A percentile compares a stretch with the other conserved stretches of the same genome.
Evolutionary conservation across 1,284 basidiomycete genomes (phyloP).

Genomic region (Apiotrichum brassicae): DNA sequence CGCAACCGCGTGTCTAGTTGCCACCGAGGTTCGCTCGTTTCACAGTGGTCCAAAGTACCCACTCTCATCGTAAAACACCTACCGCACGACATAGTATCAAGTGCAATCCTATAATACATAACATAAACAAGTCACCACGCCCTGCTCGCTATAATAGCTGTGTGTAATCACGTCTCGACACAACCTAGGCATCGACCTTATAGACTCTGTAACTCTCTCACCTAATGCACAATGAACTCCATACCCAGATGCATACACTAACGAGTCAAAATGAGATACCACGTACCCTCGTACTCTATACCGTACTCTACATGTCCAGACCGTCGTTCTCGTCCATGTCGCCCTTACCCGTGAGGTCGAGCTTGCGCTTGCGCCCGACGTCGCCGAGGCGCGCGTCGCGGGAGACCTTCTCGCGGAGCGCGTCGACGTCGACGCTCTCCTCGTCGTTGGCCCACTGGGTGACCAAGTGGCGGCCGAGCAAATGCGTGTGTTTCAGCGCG

Average conservation of each 20-base stretch:
- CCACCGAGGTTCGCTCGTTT: too few relatives aligned
- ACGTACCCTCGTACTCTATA: background rate
- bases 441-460: constrained; percentile 80
- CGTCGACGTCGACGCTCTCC: constrained; percentile 60
- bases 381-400: constrained; percentile 32
- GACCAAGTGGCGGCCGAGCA: constrained; percentile 89
- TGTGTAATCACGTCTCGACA: too few relatives aligned
- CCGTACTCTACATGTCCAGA: constrained; percentile 20
- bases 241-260: constrained; percentile 4
- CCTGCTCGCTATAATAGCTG: too few relatives aligned
- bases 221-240: too few relatives aligned
- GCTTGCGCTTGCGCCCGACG: constrained; percentile 38
- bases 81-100: too few relatives aligned
- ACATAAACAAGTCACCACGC: too few relatives aligned
- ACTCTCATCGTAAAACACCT: too few relatives aligned
- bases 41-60: too few relatives aligned
- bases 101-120: too few relatives aligned
- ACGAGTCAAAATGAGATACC: background rate
- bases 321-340: constrained; percentile 29
- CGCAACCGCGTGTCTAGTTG: too few relatives aligned
- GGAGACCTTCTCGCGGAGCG: constrained; percentile 63
- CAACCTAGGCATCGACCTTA: too few relatives aligned
- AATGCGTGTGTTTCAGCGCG: constrained; percentile 84
- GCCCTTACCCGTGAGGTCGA: constrained; percentile 29
- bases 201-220: too few relatives aligned